phyloP scores from a whole-genome alignment of 108 stramenopile genomes.

The Asterionellopsis glacialis region DNA sequence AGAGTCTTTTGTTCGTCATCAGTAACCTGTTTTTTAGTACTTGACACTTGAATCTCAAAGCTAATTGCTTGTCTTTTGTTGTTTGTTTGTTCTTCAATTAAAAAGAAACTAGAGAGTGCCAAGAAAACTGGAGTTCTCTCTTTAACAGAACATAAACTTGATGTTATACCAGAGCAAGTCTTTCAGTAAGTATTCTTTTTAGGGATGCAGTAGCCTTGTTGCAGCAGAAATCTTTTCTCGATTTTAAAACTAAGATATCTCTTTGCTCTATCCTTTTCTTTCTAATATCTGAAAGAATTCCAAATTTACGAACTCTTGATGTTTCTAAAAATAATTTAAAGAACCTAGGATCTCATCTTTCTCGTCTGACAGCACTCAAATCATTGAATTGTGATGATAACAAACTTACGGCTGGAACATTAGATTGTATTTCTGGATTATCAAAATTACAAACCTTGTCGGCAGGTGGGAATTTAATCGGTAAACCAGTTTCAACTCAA shows the following conservation, averaged over 20 bases:
- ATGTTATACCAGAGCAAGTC: conserved; percentile 54
- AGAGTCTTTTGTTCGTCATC: conserved; percentile 1
- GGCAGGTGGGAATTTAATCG: conserved; percentile 56
- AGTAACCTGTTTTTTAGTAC: too few relatives aligned
- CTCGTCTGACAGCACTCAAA: conserved; percentile 56
- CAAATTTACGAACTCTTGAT: conserved; percentile 66
- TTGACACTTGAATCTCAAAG: too few relatives aligned
- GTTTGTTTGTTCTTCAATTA: background rate
- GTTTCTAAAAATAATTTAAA: conserved; percentile 67
- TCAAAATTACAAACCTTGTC: conserved; percentile 69
- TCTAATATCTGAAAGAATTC: too few relatives aligned
- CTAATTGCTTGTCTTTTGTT: background rate
- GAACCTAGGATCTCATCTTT: conserved; percentile 30
- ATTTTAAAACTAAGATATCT: too few relatives aligned
- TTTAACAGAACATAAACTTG: conserved; percentile 70
- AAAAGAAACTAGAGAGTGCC: conserved; percentile 64
- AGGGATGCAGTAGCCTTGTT: too few relatives aligned
- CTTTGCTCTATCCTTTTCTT: conserved; percentile 3
- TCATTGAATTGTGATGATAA: conserved; percentile 77
- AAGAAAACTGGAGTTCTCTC: conserved; percentile 67
- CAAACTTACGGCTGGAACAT: conserved; percentile 36
- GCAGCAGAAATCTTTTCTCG: too few relatives aligned
- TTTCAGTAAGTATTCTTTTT: conserved; percentile 50
- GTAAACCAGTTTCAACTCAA: conserved; percentile 10
- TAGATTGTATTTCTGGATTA: conserved; percentile 44